Evolutionary conservation across 1,284 basidiomycete species (phyloP), one percentile per base, ranked within the genome.

Genomic region (Ustilago curta): DNA sequence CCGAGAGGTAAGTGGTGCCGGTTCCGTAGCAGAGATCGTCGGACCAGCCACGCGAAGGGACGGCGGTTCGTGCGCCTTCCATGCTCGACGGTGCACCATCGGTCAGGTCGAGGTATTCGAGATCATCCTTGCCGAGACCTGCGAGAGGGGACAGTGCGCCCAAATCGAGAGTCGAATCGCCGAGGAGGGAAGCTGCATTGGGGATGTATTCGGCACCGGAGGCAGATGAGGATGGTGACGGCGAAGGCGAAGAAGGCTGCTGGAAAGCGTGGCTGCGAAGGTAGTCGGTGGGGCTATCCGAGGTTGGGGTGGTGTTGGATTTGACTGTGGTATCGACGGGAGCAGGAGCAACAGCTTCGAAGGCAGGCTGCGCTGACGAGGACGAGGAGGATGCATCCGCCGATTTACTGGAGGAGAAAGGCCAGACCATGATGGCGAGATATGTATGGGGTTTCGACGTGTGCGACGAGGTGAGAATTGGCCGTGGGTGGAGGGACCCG

Each of bases 11-110:
- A 87, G 95, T 97, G 76, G 95, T 97, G 63, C 97, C 97, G 81
- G 96, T 98, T 79, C 97, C 97, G 87, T 99, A 98, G 90, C 95
- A 97, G 69, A 99, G 88, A 87, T 99, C 97, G 88, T 99, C 97
- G 87, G 94, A 94, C 95, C 95, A 99, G 66, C 97, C 96, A 86
- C 97, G 76, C 37, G 74, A 78, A n/a, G 84, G 84, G n/a, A 85
- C 76, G 47, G 81, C 79, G 32, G 81, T 83, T 49, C 82, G 76
- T 19, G 76, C 82, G 31, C 83, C 83, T 59, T 85, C 82, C 55
- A 85, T 69, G 47, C 70, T 70, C 58, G 77, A 79, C 14, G 83
- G 80, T 42, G 66, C 66, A 39, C 75, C 77, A 45, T 85, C 84
- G n/a, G 80, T 79, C 40, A 85, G 70, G 55, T 83, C 80, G 31